Conservation (phyloP, 441 rosid species). For the Adansonia rubrostipa region DNA sequence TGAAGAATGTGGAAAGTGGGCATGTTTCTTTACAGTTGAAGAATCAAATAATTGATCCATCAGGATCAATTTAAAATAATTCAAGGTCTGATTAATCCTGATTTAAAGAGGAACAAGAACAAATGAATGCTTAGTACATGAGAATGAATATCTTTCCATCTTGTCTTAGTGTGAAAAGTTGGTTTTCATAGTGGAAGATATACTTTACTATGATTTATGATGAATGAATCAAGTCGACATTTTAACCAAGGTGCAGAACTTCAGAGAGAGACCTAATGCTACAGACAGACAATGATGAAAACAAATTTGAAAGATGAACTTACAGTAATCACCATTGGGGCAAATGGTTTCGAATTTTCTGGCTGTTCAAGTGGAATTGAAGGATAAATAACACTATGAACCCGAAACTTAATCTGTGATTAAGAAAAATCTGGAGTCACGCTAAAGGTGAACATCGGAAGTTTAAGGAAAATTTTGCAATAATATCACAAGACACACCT, state of each 20-base stretch:
- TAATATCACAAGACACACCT: constrained; percentile 41
- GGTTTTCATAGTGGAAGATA: neutral
- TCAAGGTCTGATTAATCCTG: neutral
- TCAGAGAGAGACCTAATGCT: neutral
- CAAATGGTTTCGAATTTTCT: constrained; percentile 71
- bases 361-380: constrained; percentile 69
- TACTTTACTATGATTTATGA: neutral
- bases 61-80: neutral
- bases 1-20: neutral
- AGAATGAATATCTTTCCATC: constrained; percentile 18
- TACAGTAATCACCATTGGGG: constrained; percentile 84
- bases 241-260: neutral
- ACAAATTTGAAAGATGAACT: constrained; percentile 41
- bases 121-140: neutral
- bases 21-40: neutral
- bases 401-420: constrained; percentile 78
- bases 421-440: neutral
- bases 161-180: neutral
- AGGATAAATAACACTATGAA: constrained; percentile 59
- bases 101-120: neutral
- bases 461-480: neutral
- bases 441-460: neutral
- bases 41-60: neutral
- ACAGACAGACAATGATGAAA: neutral
- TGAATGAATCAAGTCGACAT: neutral